Evolutionary conservation across 140 eudicot genomes (phyloP), one percentile per base, ranked within the genome.

Genomic region (Bidens hawaiensis): DNA sequence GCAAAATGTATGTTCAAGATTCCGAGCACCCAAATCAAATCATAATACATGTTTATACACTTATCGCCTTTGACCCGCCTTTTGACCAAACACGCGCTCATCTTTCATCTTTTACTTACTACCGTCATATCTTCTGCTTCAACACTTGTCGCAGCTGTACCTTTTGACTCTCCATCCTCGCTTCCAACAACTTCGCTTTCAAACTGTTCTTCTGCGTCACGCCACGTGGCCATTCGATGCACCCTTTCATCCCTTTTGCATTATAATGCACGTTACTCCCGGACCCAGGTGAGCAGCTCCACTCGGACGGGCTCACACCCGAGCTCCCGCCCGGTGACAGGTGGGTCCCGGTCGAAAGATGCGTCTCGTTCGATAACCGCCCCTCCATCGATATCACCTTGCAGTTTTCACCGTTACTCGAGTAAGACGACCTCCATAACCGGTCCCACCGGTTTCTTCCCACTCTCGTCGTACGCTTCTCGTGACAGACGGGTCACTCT

Each of bases 261-360:
- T n/a, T 76, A 31, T 77, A 42, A 19, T 80, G 83, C 13, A 80
- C 77, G 62, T 85, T 81, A 54, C 52, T 49, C 5, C 82, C 88
- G 0, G 85, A 85, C 24, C 89, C 97, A 0, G 97, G 97, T 51
- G 95, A 86, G 42, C 86, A 85, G 53, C 89, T 83, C 97, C 95
- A 89, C 41, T 81, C 95, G 0, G 70, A 59, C 2, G 75, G 74
- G 11, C 89, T 76, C 28, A 69, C 60, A 49, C 77, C 88, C 1
- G 83, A 85, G 43, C 75, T 83, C 11, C 67, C 76, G 67, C 83
- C 93, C 0, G 89, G 91, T 5, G 96, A 87, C 24, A 70, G 61
- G 30, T 71, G 60, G 45, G 75, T 72, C 51, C 76, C 96, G 33
- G 60, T 79, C 5, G 94, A 82, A 52, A 76, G 70, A 21, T 78